Conservation (phyloP, 345 rosid genomes). For the Noccaea bulbosa region DNA sequence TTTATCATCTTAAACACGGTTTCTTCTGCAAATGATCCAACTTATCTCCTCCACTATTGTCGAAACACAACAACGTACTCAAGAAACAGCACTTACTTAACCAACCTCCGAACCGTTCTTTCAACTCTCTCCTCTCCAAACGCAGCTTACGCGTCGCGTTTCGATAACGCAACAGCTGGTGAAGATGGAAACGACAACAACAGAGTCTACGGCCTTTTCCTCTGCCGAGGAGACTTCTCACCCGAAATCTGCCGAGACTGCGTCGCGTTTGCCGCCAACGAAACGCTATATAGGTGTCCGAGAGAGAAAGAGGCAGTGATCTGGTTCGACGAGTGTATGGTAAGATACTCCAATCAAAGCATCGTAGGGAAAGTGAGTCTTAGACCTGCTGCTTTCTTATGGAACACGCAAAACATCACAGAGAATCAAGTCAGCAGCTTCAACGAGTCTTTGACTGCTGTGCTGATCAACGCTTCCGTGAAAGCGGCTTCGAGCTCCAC, state of each 20-base stretch:
- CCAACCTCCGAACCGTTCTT: constrained; percentile 50
- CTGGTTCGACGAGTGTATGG: constrained; percentile 52
- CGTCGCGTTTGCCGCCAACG: constrained; percentile 33
- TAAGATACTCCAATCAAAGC: constrained; percentile 46
- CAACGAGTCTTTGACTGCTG: constrained; percentile 23
- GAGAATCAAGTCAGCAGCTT: constrained; percentile 28
- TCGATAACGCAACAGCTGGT: constrained; percentile 51
- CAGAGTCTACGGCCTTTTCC: constrained; percentile 47
- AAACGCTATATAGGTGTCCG: constrained; percentile 41
- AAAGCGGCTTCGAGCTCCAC: constrained; percentile 33
- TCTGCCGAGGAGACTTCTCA: constrained; percentile 50
- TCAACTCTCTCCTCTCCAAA: constrained; percentile 45
- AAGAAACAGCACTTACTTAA: constrained; percentile 45
- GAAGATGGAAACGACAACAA: constrained; percentile 10
- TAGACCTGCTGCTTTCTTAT: neutral
- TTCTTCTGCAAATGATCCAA: constrained; percentile 43
- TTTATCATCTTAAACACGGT: constrained; percentile 27
- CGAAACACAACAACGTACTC: constrained; percentile 43
- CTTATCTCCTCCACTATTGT: constrained; percentile 38
- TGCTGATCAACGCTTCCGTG: constrained; percentile 22
- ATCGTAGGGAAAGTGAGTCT: constrained; percentile 36
- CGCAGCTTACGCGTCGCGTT: constrained; percentile 39
- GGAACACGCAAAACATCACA: constrained; percentile 30
- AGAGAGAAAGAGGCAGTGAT: constrained; percentile 38
- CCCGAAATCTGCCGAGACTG: constrained; percentile 43